Evolutionary conservation across 2,329 filamentous ascomycete species (phyloP), one percentile per base, ranked within the genome.

Genomic region (Periconia sp.): DNA sequence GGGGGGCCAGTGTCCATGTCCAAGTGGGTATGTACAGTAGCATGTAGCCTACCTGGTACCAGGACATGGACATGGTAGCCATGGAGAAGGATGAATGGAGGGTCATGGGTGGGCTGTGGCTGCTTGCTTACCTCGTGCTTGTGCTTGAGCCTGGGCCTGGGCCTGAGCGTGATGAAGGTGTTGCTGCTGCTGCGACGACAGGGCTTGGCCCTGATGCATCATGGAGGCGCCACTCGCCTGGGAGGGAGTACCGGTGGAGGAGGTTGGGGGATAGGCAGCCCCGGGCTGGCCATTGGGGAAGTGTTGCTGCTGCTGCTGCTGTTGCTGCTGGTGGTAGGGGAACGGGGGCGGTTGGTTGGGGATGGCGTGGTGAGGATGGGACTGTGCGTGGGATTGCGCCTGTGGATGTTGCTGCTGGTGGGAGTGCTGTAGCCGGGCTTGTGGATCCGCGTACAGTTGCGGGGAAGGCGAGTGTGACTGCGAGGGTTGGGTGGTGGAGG

Each of bases 51-150:
- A n/a, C 13, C n/a, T n/a, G n/a, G 33, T 37, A 37, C 33, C 3
- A 37, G 33, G 11, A 37, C 11, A 14, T 37, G 33, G 11, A 37
- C 33, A 37, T 37, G 33, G 33, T 11, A 37, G 15, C 5, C 33
- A 11, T 37, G 33, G 6, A 11, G 33, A 52, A 35, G 44, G 14
- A 20, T 20, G 43, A 53, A 51, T 52, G 44, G 45, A 49, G 47
- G 20, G 47, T 45, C 19, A 49, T 53, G 51, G 46, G 53, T 47
- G 42, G 18, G 42, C 2, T 44, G 15, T 17, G 48, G 20, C 55
- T 53, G 64, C 61, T 59, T 63, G 67, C 72, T 69, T 69, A 74
- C 72, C 70, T 72, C 71, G 68, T 63, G 69, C 66, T 50, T 23
- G 43, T n/a, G 27, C 41, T 42, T 18, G 19, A 20, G 19, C 41